Base-by-base conservation (phyloP, 2,329 filamentous ascomycete genomes). In the Monosporascus ibericus region DNA sequence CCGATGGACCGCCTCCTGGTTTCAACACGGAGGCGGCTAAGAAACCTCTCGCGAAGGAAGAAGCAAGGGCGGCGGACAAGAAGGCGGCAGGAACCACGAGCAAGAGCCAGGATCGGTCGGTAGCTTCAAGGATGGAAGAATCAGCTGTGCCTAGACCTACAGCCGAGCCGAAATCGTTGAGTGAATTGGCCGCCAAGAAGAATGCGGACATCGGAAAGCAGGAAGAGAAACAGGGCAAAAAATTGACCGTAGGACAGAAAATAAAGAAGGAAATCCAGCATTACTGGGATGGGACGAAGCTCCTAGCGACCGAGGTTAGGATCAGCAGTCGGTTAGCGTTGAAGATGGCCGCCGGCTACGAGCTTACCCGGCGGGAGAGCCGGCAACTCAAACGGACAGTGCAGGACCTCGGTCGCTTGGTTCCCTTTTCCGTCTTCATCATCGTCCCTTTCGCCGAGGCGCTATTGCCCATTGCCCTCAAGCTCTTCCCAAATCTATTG, bases 281-380 rank as follows among this genome's bases (percentile, higher is more conserved):
- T 71, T 99, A 99, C 75, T 97, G 94, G 92, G 94, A 99, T 72
- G 94, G 94, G 55, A 97, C 91, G 27, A 99, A 99, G 73, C 78
- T 99, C 64, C 77, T 99, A 60, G 92, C 87, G 22, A 88, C 90
- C 2, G 94, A 99, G 73, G 85, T 97, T 67, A 90, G 78, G 72
- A 99, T 99, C 69, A 97, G 92, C 70, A 90, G 88, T 56, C 87
- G 87, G 57, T 75, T 99, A 60, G 94, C 92, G 6, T 72, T 96
- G 70, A 97, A 96, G 77, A 99, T 99, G 94, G 91, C 92, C 15
- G 92, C 90, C 54, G 94, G 94, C 7, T 99, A 99, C 73, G 94
- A 99, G 72, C 83, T 99, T 58, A 96, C 89, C 54, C 85, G 94
- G 58, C 85, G 94, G 75, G 94, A 99, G 75, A 84, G 94, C 73